phyloP scores from a whole-genome alignment of 1,284 basidiomycete species.

The Pseudozyma pruni region DNA sequence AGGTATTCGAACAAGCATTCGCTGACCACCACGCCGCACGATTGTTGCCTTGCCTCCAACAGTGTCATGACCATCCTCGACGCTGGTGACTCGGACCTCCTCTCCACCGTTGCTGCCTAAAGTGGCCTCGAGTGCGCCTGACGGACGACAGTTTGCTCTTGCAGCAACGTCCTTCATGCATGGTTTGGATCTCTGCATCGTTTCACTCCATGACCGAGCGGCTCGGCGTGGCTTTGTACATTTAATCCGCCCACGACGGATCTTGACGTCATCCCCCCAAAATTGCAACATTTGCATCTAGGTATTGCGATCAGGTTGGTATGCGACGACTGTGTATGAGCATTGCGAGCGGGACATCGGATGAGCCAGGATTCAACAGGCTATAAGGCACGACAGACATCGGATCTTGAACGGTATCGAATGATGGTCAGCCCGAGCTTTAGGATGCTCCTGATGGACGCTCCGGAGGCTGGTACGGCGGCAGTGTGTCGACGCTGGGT shows the following conservation, averaged over 20 bases:
- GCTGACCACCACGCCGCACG: constrained; percentile 3
- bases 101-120: constrained; percentile 68
- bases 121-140: constrained; percentile 15
- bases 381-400: too few relatives aligned
- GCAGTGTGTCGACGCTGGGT: constrained; percentile 25
- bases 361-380: too few relatives aligned
- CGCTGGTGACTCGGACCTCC: constrained; percentile 95
- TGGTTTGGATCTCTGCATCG: constrained; percentile 5
- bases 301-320: not conserved
- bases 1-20: not conserved
- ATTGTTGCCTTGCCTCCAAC: not conserved
- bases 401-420: too few relatives aligned
- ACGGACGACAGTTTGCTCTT: constrained; percentile 19
- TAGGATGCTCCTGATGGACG: too few relatives aligned
- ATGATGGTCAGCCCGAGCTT: not conserved
- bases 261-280: constrained; percentile 16
- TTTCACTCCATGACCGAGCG: constrained; percentile 16
- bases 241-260: constrained; percentile 5
- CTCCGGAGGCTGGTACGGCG: constrained; percentile 17
- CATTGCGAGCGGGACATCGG: too few relatives aligned
- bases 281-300: constrained; percentile 38
- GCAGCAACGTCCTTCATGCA: constrained; percentile 24
- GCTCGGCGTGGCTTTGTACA: constrained; percentile 21
- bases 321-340: constrained; percentile 1
- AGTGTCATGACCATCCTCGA: constrained; percentile 94